Evolutionary conservation across 352 stramenopile genomes (phyloP), one percentile per base, ranked within the genome.

Genomic region (Globisporangium mamillatum): DNA sequence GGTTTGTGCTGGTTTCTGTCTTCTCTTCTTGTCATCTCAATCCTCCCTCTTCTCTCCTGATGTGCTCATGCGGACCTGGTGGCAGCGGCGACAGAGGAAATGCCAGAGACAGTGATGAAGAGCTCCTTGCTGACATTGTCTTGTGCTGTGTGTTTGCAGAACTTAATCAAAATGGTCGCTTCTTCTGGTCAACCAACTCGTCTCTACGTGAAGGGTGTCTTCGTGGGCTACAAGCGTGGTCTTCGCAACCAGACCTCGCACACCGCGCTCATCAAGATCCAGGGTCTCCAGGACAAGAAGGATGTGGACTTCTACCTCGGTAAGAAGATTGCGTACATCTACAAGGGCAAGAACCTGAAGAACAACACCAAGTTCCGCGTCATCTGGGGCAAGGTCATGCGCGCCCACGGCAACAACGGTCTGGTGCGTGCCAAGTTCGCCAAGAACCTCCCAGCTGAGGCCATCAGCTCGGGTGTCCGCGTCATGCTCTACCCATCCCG

Each of bases 261-360:
- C 92, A 99, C 98, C 63, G 96, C 91, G 74, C 88, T 99, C 60
- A 94, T 99, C 77, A 99, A 99, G 90, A 98, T 99, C 82, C 92
- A 99, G 86, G 97, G 97, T 78, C 89, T 99, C 61, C 96, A 99
- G 74, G 95, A 96, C 81, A 99, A 98, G 84, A 96, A 99, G 79
- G 97, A 98, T 72, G 92, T 98, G 55, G 85, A 98, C 75, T 99
- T 99, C 78, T 99, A 99, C 91, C 86, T 99, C 63, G 98, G 98
- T 77, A 99, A 99, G 95, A 97, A 97, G 74, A 94, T 99, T 74
- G 98, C 97, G 50, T 99, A 99, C 92, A 99, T 99, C 79, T 99
- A 99, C 93, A 99, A 99, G 94, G 90, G 81, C 81, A 95, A 95
- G 83, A 85, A 82, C 66, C 75, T 94, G 67, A 97, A 96, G 95